These are phyloP conservation scores for Phaeosphaeriaceae sp. DNA, from an alignment of 2,329 filamentous ascomycete species.

Conservation along the genomic window DNA sequence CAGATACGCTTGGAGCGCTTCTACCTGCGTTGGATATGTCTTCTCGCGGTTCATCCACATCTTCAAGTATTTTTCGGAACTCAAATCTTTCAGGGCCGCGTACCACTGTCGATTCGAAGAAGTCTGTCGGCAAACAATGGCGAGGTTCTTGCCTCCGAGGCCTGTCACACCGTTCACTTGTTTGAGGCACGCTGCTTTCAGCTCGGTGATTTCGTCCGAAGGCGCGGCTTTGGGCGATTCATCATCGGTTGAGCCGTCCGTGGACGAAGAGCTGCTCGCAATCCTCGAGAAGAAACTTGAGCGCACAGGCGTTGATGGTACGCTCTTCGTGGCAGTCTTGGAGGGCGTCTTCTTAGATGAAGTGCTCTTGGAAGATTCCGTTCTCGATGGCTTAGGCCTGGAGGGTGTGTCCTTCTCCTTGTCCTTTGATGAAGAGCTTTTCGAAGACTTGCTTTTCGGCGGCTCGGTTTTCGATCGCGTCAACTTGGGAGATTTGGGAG, in stretches of 20 bases:
- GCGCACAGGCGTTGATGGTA: constrained; percentile 4
- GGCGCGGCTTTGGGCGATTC: constrained; percentile 6
- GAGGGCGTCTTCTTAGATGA: constrained; percentile 6
- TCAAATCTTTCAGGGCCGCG: constrained; percentile 31
- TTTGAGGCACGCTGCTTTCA: constrained; percentile 13
- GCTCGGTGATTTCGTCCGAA: constrained; percentile 6
- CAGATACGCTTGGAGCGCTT: constrained; percentile 34
- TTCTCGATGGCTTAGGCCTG: constrained; percentile 5
- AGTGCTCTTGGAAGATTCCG: constrained; percentile 1
- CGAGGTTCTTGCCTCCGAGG: constrained; percentile 28
- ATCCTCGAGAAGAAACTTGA: constrained; percentile 10
- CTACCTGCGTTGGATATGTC: constrained; percentile 26
- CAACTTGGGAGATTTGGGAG: constrained; percentile 3
- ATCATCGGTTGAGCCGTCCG: constrained; percentile 8
- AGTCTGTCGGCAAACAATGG: constrained; percentile 28
- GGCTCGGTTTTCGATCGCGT: constrained; percentile 12
- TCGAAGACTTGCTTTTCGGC: constrained; percentile 6
- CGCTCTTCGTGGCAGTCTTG: constrained; percentile 3
- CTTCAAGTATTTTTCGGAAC: constrained; percentile 37
- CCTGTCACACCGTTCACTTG: constrained; percentile 29
- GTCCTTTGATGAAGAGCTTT: constrained; percentile 8
- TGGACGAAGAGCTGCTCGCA: constrained; percentile 11
- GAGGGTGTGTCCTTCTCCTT: constrained; percentile 7
- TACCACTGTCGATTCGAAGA: constrained; percentile 30
- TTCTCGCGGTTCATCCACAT: constrained; percentile 40